Evolutionary conservation across 75 land plant genomes (phyloP).

Genomic region (Selaginella moellendorffii): DNA sequence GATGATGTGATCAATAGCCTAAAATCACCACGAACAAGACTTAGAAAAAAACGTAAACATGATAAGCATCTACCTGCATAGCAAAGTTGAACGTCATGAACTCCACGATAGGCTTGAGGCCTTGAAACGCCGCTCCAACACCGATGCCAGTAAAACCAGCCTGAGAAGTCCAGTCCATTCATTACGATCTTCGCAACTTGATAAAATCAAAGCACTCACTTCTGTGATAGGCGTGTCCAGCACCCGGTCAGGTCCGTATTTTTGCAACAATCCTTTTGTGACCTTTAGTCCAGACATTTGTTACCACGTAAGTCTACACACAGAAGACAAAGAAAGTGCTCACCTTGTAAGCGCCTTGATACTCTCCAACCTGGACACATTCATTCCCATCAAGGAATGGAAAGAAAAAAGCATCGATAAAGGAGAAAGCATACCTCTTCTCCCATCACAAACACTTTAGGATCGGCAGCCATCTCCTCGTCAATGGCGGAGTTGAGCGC

Average conservation of each 20-base stretch:
- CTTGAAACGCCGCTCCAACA: constrained; percentile 90
- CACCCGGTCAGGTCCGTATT: constrained; percentile 84
- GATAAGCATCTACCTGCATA: too few species aligned
- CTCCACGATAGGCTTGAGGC: constrained; percentile 78
- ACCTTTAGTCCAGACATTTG: constrained; percentile 32
- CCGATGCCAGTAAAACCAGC: constrained; percentile 97
- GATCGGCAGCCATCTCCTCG: constrained; percentile 83
- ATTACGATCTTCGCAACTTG: neutral
- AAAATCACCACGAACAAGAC: neutral
- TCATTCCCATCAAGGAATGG: too few species aligned
- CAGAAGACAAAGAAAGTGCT: neutral
- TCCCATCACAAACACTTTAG: constrained; percentile 73
- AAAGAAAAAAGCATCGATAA: too few species aligned
- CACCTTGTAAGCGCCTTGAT: constrained; percentile 97
- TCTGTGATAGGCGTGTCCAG: constrained; percentile 89
- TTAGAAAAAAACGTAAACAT: too few species aligned
- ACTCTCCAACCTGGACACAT: constrained; percentile 64
- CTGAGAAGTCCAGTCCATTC: constrained; percentile 33
- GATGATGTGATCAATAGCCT: constrained; percentile 95
- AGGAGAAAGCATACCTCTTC: constrained; percentile 46
- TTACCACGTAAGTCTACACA: neutral
- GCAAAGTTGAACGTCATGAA: constrained; percentile 99
- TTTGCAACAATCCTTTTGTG: constrained; percentile 69
- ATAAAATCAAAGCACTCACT: constrained; percentile 22
- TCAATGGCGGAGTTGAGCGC: constrained; percentile 82